A percentile compares a stretch with the other conserved stretches of the same genome.
Evolutionary conservation across 352 stramenopile species (phyloP).

Genomic region (Phytophthora cactorum): DNA sequence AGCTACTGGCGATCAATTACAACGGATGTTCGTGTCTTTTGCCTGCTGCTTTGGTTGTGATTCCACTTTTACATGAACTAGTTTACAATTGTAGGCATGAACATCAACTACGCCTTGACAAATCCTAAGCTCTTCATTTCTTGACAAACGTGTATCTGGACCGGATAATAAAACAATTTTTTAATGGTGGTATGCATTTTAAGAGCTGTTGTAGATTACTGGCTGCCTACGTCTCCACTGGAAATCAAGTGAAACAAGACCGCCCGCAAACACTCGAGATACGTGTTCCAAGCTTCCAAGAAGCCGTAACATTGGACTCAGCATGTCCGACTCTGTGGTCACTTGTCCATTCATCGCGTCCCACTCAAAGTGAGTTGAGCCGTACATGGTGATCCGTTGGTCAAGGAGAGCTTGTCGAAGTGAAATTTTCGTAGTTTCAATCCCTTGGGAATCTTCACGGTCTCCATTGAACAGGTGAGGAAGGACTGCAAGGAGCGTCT

Average conservation of each 20-base stretch:
- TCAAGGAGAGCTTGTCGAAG: background rate
- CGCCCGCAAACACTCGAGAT: conserved; percentile 1
- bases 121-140: no score
- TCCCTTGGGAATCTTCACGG: background rate
- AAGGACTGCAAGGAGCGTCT: background rate
- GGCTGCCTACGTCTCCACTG: background rate
- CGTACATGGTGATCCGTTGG: conserved; percentile 7
- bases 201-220: background rate
- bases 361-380: conserved; percentile 8
- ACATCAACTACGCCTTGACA: no score
- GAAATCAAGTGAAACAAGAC: background rate
- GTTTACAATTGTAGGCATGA: no score
- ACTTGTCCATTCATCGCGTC: background rate
- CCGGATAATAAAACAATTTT: no score
- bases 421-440: background rate
- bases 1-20: no score
- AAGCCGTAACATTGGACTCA: conserved; percentile 12
- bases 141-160: no score
- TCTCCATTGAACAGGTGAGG: background rate
- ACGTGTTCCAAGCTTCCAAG: conserved; percentile 8
- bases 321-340: conserved; percentile 8
- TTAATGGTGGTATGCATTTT: no score
- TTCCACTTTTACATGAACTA: no score
- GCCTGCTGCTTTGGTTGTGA: no score
- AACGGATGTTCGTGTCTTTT: no score